phyloP scores from a whole-genome alignment of 1,284 basidiomycete genomes.

The Sanghuangporus weigelae region DNA sequence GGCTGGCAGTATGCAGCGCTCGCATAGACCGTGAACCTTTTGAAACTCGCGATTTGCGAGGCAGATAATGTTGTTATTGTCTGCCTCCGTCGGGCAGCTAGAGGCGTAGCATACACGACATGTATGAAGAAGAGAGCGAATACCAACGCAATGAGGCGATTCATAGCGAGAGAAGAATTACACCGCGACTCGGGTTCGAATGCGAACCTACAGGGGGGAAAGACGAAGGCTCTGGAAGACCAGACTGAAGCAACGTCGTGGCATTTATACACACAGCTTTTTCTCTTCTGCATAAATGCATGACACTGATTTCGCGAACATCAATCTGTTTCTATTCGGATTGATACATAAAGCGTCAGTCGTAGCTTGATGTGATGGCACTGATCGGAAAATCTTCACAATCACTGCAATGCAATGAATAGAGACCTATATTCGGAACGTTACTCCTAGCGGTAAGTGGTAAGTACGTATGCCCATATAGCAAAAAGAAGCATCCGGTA shows the following conservation, averaged over 20 bases:
- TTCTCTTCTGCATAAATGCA: too few species aligned
- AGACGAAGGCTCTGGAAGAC: not conserved
- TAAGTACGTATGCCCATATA: too few species aligned
- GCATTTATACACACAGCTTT: not conserved
- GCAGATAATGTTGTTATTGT: slow-evolving; percentile 36
- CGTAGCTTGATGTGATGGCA: too few species aligned
- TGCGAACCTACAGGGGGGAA: not conserved
- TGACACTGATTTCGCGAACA: too few species aligned
- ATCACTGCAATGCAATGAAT: too few species aligned
- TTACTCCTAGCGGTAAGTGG: too few species aligned
- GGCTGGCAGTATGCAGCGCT: slow-evolving; percentile 50
- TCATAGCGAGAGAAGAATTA: not conserved
- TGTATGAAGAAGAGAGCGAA: not conserved
- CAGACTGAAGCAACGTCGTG: not conserved
- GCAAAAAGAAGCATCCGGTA: too few species aligned
- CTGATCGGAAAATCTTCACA: too few species aligned
- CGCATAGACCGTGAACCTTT: slow-evolving; percentile 51
- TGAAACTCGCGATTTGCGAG: slow-evolving; percentile 41
- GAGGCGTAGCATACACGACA: not conserved
- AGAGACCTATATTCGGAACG: too few species aligned
- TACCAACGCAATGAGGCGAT: not conserved
- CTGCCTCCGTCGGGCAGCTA: slow-evolving; percentile 23
- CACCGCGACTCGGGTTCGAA: not conserved
- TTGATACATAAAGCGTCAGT: too few species aligned
- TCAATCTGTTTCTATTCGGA: too few species aligned